phyloP scores from a whole-genome alignment of 371 early-diverging fungal species.

The Apophysomyces sp. region DNA sequence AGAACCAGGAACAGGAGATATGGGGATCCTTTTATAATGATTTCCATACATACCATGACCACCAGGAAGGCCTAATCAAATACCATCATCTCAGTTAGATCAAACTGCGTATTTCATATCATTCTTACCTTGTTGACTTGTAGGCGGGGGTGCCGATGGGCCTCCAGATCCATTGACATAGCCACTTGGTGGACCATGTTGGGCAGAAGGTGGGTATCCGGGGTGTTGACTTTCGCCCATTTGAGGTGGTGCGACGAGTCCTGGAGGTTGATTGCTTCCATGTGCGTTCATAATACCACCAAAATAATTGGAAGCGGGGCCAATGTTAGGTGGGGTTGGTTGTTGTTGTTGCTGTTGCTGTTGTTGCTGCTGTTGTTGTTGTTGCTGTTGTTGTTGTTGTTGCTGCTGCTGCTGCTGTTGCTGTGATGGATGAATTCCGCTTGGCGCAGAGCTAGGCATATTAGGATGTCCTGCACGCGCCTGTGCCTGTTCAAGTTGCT shows the following conservation, averaged over 20 bases:
- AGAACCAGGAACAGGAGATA: background rate
- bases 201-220: background rate
- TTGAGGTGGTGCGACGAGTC: slow-evolving; percentile 2
- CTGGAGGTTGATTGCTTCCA: slow-evolving; percentile 8
- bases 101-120: background rate
- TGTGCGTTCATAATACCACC: slow-evolving; percentile 26
- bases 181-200: slow-evolving; percentile 5
- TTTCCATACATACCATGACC: background rate
- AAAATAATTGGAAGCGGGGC: slow-evolving; percentile 26
- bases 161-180: slow-evolving; percentile 8
- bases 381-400: slow-evolving; percentile 3
- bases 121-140: background rate
- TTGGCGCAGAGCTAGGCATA: slow-evolving; percentile 22
- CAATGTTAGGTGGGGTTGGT: slow-evolving; percentile 26
- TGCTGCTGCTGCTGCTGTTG: no score
- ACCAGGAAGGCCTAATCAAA: background rate
- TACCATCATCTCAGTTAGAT: background rate
- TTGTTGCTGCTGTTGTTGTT: no score
- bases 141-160: slow-evolving; percentile 1
- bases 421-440: slow-evolving; percentile 20
- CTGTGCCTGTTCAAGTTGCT: slow-evolving; percentile 28
- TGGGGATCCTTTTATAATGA: background rate
- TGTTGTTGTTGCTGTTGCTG: slow-evolving; percentile 6
- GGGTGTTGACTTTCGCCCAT: background rate
- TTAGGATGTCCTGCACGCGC: slow-evolving; percentile 14